phyloP scores from a whole-genome alignment of 805 yeast species.

The Komagataella ulmi region DNA sequence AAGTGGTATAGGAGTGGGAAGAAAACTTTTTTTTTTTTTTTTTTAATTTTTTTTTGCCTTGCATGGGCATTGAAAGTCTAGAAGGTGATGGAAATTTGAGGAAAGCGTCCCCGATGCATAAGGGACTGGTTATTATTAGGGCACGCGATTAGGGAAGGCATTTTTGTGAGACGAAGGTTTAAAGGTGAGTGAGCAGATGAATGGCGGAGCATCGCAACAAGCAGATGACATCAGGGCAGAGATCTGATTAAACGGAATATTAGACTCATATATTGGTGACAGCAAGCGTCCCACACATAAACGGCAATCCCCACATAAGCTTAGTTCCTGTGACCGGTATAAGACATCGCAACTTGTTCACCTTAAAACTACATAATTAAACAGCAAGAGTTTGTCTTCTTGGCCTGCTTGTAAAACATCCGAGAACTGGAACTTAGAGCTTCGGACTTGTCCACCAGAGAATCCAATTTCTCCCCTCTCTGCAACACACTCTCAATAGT shows the following conservation, averaged over 20 bases:
- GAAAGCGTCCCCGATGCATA: background rate
- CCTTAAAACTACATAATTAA: slow-evolving; percentile 38
- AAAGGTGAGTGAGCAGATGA: background rate
- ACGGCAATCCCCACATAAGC: background rate
- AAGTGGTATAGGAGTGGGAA: too few relatives aligned
- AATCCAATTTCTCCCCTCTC: slow-evolving; percentile 92
- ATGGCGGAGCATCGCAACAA: background rate
- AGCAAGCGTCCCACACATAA: background rate
- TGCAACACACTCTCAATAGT: slow-evolving; percentile 89
- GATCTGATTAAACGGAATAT: background rate
- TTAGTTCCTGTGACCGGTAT: background rate
- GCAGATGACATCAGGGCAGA: background rate
- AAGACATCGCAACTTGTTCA: background rate
- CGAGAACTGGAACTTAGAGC: slow-evolving; percentile 79
- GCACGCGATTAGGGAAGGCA: background rate
- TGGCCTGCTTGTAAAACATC: slow-evolving; percentile 95
- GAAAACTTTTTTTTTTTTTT: too few relatives aligned
- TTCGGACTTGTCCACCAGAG: slow-evolving; percentile 90
- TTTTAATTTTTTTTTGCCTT: too few relatives aligned
- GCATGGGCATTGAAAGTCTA: background rate
- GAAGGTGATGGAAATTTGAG: background rate
- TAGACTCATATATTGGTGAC: too few relatives aligned
- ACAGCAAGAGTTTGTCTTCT: slow-evolving; percentile 88
- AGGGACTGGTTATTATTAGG: background rate
- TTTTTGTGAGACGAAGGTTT: background rate